Base-by-base conservation (phyloP, 495 filamentous ascomycete species). In the Achaetomiella virescens region DNA sequence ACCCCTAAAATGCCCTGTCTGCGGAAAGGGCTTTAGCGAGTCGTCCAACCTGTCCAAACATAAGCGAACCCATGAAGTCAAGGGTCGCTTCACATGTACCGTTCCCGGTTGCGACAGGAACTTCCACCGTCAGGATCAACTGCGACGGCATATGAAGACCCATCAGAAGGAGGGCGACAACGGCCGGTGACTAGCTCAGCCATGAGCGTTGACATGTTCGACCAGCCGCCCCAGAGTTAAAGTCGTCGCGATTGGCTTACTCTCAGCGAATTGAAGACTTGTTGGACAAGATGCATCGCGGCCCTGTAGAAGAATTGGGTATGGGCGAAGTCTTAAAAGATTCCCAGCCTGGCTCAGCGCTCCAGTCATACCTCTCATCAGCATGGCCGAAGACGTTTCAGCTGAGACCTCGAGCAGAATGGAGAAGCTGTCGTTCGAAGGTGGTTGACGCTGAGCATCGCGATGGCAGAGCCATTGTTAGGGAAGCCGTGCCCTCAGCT, bases 21-120 rank as follows among this genome's bases (percentile, higher is more conserved):
- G 79, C 54, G 70, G 72, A 37, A 78, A 76, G 52, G 55, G 64
- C 7, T 82, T 82, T 53, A 72, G 75, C 49, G 79, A 82, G 53
- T 81, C 78, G 11, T 82, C 75, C n/a, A 79, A 82, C 63, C 61
- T 81, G 35, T 75, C 77, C 55, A 79, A 82, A 51, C 74, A 79
- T 48, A 71, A 74, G 33, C 76, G 74, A 36, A 81, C 72, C 12
- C 72, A 79, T 54, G 77, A 78, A 33, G 65, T 76, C 60, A 68
- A 73, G 48, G 78, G 74, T n/a, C 66, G 70, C 12, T 77, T 78
- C 57, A 67, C 58, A 7, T 84, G 81, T 48, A 58, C 63, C 0
- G 67, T 72, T 18, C 59, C 65, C 9, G 74, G 73, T 24, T 85
- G 82, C 48, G 65, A 67, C 15, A 78, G 75, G 55, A 66, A 72